These are phyloP conservation scores for Miscanthus lutarioriparius DNA, from an alignment of 176 grass and related monocot genomes.

Conservation along the genomic window DNA sequence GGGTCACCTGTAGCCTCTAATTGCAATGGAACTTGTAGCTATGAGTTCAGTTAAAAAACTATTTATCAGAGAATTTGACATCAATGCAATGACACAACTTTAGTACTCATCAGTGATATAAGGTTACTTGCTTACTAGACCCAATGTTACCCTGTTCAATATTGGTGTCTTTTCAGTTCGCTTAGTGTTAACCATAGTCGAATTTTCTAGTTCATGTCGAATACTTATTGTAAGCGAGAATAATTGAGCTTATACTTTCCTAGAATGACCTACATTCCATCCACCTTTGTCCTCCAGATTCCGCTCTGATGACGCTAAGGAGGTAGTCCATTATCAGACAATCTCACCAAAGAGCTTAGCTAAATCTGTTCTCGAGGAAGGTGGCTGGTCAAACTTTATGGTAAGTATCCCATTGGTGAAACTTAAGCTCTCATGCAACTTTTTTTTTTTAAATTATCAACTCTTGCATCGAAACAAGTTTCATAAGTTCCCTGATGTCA, in stretches of 20 bases:
- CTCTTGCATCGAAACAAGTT: not conserved
- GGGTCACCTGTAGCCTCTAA: not conserved
- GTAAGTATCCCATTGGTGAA: constrained; percentile 51
- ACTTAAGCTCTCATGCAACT: constrained; percentile 8
- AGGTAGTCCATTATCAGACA: constrained; percentile 74
- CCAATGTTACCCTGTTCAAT: not conserved
- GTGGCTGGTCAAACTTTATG: constrained; percentile 86
- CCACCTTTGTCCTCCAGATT: constrained; percentile 47
- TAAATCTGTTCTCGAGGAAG: constrained; percentile 78
- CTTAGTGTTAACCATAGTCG: constrained; percentile 1
- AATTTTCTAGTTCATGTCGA: not conserved
- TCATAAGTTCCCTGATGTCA: constrained; percentile 15
- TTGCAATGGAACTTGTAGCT: not conserved
- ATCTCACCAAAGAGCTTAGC: constrained; percentile 64
- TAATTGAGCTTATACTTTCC: not conserved
- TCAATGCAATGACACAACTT: not conserved
- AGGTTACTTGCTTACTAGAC: not conserved
- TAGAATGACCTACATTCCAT: constrained; percentile 20
- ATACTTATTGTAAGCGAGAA: not conserved
- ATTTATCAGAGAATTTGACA: constrained; percentile 10
- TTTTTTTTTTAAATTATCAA: not conserved
- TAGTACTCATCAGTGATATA: not conserved
- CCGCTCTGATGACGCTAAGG: constrained; percentile 50
- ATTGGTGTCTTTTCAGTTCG: not conserved
- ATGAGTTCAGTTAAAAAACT: constrained; percentile 14